phyloP scores from a whole-genome alignment of 176 grass and related monocot species.

The Hordeum marinum region DNA sequence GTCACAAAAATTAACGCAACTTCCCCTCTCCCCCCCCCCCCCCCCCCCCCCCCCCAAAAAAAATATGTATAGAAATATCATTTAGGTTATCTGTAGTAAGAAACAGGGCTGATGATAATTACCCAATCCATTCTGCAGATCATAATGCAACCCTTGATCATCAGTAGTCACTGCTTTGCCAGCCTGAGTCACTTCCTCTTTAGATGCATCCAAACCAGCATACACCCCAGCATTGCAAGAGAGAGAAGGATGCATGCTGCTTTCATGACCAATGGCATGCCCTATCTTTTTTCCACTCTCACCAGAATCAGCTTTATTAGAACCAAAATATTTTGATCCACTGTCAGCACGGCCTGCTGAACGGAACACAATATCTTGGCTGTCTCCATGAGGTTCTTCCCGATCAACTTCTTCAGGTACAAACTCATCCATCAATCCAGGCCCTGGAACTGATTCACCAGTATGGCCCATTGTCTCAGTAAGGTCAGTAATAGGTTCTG shows the following conservation, averaged over 20 bases:
- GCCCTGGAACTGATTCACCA: conserved; percentile 82
- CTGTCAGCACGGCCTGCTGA: conserved; percentile 83
- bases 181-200: conserved; percentile 82
- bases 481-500: conserved; percentile 78
- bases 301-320: conserved; percentile 84
- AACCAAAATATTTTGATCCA: conserved; percentile 86
- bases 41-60: not conserved
- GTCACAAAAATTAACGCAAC: conserved; percentile 7
- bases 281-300: conserved; percentile 88
- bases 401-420: conserved; percentile 66
- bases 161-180: conserved; percentile 37
- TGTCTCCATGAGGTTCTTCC: conserved; percentile 68
- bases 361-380: conserved; percentile 83
- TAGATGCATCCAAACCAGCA: conserved; percentile 53
- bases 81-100: conserved; percentile 7
- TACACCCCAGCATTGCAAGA: conserved; percentile 85
- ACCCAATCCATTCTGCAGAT: conserved; percentile 67
- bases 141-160: conserved; percentile 57
- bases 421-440: conserved; percentile 80
- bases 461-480: conserved; percentile 95
- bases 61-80: conserved; percentile 2
- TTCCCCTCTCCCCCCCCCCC: not conserved
- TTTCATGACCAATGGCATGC: conserved; percentile 49
- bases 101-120: conserved; percentile 19
- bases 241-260: conserved; percentile 67